phyloP scores from a whole-genome alignment of 108 stramenopile species.

The Nitzschia palea region DNA sequence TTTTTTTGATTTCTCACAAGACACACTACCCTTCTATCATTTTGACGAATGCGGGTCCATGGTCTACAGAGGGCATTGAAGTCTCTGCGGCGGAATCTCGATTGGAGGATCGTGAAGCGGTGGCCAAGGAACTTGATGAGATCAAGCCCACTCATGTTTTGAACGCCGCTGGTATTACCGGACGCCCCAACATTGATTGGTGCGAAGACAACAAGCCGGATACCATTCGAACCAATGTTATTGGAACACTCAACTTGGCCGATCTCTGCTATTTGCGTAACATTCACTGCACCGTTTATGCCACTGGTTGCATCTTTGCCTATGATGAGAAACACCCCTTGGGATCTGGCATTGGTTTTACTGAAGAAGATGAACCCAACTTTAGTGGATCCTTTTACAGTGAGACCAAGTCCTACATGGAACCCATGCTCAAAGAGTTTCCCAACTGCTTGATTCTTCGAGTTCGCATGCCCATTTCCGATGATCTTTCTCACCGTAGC shows the following conservation, averaged over 20 bases:
- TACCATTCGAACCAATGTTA: slow-evolving; percentile 96
- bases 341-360: slow-evolving; percentile 94
- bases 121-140: slow-evolving; percentile 88
- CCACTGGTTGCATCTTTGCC: slow-evolving; percentile 99
- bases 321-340: slow-evolving; percentile 95
- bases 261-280: slow-evolving; percentile 82
- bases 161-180: slow-evolving; percentile 99
- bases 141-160: slow-evolving; percentile 95
- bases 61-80: slow-evolving; percentile 59
- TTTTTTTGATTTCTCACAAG: too few species aligned
- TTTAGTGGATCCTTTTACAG: slow-evolving; percentile 98
- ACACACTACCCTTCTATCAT: too few species aligned
- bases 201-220: slow-evolving; percentile 97
- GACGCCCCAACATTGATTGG: slow-evolving; percentile 99
- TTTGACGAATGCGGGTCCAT: too few species aligned
- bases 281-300: slow-evolving; percentile 98
- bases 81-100: slow-evolving; percentile 87
- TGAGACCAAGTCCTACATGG: slow-evolving; percentile 97
- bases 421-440: slow-evolving; percentile 91
- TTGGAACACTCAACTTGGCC: slow-evolving; percentile 95
- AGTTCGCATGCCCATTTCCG: slow-evolving; percentile 99
- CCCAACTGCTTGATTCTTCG: slow-evolving; percentile 89
- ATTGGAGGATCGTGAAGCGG: slow-evolving; percentile 89
- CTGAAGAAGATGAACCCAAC: slow-evolving; percentile 96
- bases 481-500: slow-evolving; percentile 95